These are phyloP conservation scores for Oenanthe javanica DNA, from an alignment of 140 eudicot species.

Conservation along the genomic window DNA sequence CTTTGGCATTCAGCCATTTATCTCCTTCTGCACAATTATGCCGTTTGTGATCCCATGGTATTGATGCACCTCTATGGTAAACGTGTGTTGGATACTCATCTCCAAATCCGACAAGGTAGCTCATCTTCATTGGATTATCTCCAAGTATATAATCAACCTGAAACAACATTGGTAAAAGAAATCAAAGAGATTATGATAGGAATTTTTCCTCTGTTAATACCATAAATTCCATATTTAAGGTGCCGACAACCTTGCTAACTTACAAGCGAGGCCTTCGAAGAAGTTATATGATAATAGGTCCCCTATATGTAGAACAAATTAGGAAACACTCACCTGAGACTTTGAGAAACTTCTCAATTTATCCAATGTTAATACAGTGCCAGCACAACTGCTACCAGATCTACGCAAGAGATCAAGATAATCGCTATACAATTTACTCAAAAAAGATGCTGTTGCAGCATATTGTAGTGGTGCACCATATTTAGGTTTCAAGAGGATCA, in stretches of 20 bases:
- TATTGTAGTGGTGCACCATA: conserved; percentile 45
- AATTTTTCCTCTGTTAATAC: neutral
- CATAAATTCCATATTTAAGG: neutral
- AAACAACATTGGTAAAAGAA: neutral
- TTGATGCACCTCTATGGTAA: conserved; percentile 71
- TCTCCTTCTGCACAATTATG: conserved; percentile 47
- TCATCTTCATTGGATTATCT: conserved; percentile 61
- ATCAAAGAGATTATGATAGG: neutral
- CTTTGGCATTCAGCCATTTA: conserved; percentile 35
- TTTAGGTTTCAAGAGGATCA: conserved; percentile 43
- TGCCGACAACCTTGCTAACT: neutral
- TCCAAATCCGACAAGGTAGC: conserved; percentile 64
- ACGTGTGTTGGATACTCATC: conserved; percentile 43
- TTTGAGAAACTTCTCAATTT: conserved; percentile 33
- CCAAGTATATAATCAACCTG: conserved; percentile 69
- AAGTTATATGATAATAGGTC: neutral
- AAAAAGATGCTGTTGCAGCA: conserved; percentile 53
- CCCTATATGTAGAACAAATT: neutral
- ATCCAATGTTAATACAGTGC: conserved; percentile 22
- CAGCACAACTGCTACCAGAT: conserved; percentile 32
- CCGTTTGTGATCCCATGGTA: conserved; percentile 44
- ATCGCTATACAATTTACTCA: conserved; percentile 56
- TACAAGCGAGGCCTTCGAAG: neutral
- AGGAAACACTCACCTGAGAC: conserved; percentile 42
- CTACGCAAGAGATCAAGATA: conserved; percentile 43